Evolutionary conservation across 164 flowering plant species (phyloP).

Genomic region (Kingdonia uniflora): DNA sequence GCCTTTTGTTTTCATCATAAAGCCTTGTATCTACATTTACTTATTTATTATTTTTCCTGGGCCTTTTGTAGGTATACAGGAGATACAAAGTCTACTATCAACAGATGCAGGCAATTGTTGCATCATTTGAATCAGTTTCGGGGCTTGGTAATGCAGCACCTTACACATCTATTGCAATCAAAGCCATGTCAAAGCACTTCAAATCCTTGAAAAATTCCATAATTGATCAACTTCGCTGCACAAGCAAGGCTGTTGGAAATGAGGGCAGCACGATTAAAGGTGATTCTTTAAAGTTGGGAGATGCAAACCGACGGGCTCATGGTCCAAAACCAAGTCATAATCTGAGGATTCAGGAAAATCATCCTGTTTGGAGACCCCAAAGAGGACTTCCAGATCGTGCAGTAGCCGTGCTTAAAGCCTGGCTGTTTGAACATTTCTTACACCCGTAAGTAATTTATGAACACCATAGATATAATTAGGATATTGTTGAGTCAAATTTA

Average conservation of each 20-base stretch:
- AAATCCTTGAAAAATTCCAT: constrained; percentile 56
- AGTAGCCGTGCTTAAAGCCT: constrained; percentile 67
- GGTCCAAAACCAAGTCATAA: constrained; percentile 27
- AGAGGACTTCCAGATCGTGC: constrained; percentile 90
- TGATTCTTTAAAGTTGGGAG: constrained; percentile 22
- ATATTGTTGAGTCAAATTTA: too few relatives aligned
- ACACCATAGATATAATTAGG: neutral
- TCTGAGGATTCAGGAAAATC: constrained; percentile 40
- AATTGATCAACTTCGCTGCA: constrained; percentile 49
- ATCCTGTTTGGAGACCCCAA: constrained; percentile 82
- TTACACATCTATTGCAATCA: constrained; percentile 49
- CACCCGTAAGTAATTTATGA: constrained; percentile 62
- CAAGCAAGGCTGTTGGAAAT: constrained; percentile 21
- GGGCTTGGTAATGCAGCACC: constrained; percentile 79
- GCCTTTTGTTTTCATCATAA: too few relatives aligned
- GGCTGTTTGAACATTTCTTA: constrained; percentile 83
- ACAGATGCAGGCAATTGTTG: constrained; percentile 60
- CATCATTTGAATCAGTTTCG: constrained; percentile 77
- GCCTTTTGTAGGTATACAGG: constrained; percentile 42
- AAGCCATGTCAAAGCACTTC: constrained; percentile 65
- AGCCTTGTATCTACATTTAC: too few relatives aligned
- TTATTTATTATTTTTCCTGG: neutral
- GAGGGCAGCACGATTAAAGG: constrained; percentile 22
- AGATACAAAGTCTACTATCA: constrained; percentile 73
- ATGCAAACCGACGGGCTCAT: constrained; percentile 20